Evolutionary conservation across 2,329 filamentous ascomycete genomes (phyloP), one percentile per base, ranked within the genome.

Genomic region (Curvularia hawaiiensis): DNA sequence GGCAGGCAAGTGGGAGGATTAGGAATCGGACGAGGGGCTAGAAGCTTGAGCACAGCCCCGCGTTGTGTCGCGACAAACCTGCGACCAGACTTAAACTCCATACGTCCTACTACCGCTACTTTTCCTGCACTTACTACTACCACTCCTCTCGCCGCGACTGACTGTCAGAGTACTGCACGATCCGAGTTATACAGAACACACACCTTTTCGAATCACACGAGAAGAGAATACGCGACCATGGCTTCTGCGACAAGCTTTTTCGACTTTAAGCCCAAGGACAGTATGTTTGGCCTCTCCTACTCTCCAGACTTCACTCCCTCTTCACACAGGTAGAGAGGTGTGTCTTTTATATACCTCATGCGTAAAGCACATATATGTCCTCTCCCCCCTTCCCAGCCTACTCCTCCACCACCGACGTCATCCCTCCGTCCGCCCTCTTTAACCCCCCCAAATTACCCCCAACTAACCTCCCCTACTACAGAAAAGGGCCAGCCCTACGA

Each of bases 211-310:
- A 38, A 20, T 14, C 8, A 24, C n/a, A 39, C 9, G 49, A 50
- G 14, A 41, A 50, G 22, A 48, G 47, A 50, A 38, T 63, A 63
- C 50, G 53, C 65, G 59, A 80, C 69, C 65, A 91, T 90, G 88
- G 79, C 88, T 28, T 88, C 88, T 54, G 88, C 87, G 67, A 88
- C 88, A 20, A 82, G 76, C 54, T 91, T 96, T 77, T 95, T 89
- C 83, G 89, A 93, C 76, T 96, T 96, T 79, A 91, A 88, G 81
- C 88, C 90, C 65, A 85, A 90, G 67, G 88, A 94, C 79, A 92
- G 90, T 92, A 82, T 62, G 88, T 84, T 18, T 44, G n/a, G 16
- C 35, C 20, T 45, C 26, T 20, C 22, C 10, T 9, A 5, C 22
- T 18, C 8, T 49, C 6, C 22, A 35, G 16, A 4, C 14, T 35